Percentiles rank a stretch among this genome's conserved stretches.
These are phyloP conservation scores for Paramyrothecium roridum DNA, from an alignment of 2,329 filamentous ascomycete species.

Conservation along the genomic window DNA sequence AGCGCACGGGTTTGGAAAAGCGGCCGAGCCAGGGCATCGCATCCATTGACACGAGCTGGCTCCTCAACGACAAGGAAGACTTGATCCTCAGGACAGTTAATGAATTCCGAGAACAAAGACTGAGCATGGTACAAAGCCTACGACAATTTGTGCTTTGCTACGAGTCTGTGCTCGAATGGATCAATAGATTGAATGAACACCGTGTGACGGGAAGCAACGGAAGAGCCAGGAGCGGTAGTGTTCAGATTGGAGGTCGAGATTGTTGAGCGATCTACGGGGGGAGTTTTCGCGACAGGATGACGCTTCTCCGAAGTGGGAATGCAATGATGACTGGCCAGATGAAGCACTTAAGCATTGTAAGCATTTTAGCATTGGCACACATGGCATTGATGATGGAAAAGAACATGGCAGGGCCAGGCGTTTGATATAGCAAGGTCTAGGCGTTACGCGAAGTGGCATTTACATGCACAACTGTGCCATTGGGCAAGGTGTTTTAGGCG, in stretches of 20 bases:
- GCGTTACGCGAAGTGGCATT: neutral
- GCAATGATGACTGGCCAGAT: neutral
- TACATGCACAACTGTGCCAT: neutral
- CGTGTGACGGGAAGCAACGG: constrained; percentile 11
- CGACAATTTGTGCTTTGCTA: constrained; percentile 95
- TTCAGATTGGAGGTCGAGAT: constrained; percentile 12
- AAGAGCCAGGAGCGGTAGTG: constrained; percentile 27
- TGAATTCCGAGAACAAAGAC: constrained; percentile 80
- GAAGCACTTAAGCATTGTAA: neutral
- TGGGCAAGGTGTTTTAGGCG: neutral
- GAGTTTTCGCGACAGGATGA: neutral
- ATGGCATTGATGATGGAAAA: neutral
- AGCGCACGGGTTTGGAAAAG: constrained; percentile 10
- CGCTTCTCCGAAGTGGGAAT: neutral
- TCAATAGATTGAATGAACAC: constrained; percentile 47
- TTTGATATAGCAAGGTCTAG: neutral
- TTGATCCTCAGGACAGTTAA: constrained; percentile 84
- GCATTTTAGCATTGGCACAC: neutral
- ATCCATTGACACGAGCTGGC: constrained; percentile 55
- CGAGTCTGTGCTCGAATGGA: constrained; percentile 89
- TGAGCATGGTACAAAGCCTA: constrained; percentile 96
- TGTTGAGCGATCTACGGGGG: neutral
- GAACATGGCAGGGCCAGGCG: neutral
- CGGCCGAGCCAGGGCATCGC: constrained; percentile 7
- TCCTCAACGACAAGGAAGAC: constrained; percentile 69